A percentile compares a stretch with the other conserved stretches of the same genome.
phyloP scores from a whole-genome alignment of 1,139 yeast species.

The Debaryomycetaceae sp. region DNA sequence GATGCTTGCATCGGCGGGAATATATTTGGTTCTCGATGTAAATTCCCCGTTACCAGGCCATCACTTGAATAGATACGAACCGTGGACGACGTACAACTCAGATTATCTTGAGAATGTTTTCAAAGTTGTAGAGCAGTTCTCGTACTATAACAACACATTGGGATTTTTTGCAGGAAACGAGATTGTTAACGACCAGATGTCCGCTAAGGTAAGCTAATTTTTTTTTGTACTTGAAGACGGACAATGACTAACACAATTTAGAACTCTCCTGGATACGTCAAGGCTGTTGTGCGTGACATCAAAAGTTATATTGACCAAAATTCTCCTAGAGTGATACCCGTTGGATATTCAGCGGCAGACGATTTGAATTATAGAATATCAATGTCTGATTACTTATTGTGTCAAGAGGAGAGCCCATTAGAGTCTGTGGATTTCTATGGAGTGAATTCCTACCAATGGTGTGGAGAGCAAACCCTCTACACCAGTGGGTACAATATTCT shows the following conservation, averaged over 20 bases:
- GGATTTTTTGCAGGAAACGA: slow-evolving; percentile 97
- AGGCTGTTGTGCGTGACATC: slow-evolving; percentile 77
- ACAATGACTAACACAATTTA: slow-evolving; percentile 10
- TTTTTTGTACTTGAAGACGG: neutral
- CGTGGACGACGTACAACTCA: slow-evolving; percentile 75
- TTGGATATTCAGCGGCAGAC: slow-evolving; percentile 79
- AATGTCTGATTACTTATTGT: slow-evolving; percentile 76
- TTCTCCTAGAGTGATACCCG: slow-evolving; percentile 69
- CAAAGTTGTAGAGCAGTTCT: slow-evolving; percentile 76
- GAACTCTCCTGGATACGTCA: slow-evolving; percentile 65
- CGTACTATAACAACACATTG: slow-evolving; percentile 80
- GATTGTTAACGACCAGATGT: slow-evolving; percentile 71
- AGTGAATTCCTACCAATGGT: slow-evolving; percentile 95
- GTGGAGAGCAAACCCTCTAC: slow-evolving; percentile 82
- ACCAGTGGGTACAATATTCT: slow-evolving; percentile 79
- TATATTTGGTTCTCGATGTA: slow-evolving; percentile 84
- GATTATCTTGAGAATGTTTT: slow-evolving; percentile 73
- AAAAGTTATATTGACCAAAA: slow-evolving; percentile 62
- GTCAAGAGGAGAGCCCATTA: slow-evolving; percentile 53
- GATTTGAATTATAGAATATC: slow-evolving; percentile 73
- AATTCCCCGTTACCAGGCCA: slow-evolving; percentile 79
- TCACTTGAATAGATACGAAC: slow-evolving; percentile 82
- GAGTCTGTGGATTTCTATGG: slow-evolving; percentile 90
- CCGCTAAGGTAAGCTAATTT: slow-evolving; percentile 57
- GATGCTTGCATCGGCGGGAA: slow-evolving; percentile 85